Percentiles rank a stretch among this genome's conserved stretches.
Conservation (phyloP, 805 yeast species). For the Cyberlindnera mississippiensis region DNA sequence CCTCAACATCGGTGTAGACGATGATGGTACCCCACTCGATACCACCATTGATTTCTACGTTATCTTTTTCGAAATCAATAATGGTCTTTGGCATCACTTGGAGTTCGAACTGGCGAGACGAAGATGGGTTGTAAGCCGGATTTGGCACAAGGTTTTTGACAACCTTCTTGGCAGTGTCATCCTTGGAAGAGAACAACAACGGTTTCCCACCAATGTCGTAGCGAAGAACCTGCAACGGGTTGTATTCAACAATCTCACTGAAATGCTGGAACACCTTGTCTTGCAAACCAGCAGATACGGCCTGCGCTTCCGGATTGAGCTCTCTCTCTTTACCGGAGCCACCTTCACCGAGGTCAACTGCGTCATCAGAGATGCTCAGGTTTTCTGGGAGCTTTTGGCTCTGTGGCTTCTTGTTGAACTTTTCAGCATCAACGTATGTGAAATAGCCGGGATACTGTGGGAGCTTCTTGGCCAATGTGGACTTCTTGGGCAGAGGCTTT, state of each 20-base stretch:
- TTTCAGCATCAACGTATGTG: slow-evolving; percentile 71
- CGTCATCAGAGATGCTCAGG: slow-evolving; percentile 48
- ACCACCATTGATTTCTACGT: slow-evolving; percentile 51
- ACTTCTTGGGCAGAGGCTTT: slow-evolving; percentile 11
- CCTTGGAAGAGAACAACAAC: slow-evolving; percentile 60
- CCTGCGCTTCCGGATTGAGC: slow-evolving; percentile 41
- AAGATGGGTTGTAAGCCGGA: slow-evolving; percentile 59
- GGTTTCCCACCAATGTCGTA: slow-evolving; percentile 81
- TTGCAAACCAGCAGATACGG: slow-evolving; percentile 46
- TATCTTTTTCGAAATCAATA: slow-evolving; percentile 63
- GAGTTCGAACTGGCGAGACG: slow-evolving; percentile 67
- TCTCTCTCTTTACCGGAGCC: slow-evolving; percentile 21
- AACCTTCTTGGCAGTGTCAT: slow-evolving; percentile 46
- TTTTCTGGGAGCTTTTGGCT: slow-evolving; percentile 44
- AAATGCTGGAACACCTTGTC: slow-evolving; percentile 77
- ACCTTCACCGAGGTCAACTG: slow-evolving; percentile 40
- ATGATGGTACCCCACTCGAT: slow-evolving; percentile 98
- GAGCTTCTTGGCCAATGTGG: slow-evolving; percentile 25
- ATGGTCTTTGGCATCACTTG: slow-evolving; percentile 95
- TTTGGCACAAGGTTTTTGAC: slow-evolving; percentile 43
- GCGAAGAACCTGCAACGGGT: slow-evolving; percentile 82
- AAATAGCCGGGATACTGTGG: slow-evolving; percentile 64
- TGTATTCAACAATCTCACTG: slow-evolving; percentile 68
- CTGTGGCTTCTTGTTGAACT: slow-evolving; percentile 45
- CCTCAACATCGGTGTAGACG: slow-evolving; percentile 72